Percentiles rank a stretch among this genome's conserved stretches.
Evolutionary conservation across 805 yeast genomes (phyloP).

Genomic region (Wickerhamia fluorescens): DNA sequence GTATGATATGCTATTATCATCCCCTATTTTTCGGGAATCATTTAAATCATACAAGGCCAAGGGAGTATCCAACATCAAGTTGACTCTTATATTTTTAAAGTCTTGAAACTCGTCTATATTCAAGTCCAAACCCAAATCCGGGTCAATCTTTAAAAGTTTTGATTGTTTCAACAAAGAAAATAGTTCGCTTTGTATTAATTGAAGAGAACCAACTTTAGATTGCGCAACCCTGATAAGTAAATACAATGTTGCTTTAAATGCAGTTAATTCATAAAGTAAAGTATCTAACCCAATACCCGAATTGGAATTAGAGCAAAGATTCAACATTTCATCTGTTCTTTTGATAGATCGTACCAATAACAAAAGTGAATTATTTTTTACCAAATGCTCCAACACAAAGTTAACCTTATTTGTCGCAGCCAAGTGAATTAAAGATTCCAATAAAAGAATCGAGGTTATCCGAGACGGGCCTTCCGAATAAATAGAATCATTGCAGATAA

Average conservation of each 20-base stretch:
- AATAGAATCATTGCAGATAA: conserved; percentile 71
- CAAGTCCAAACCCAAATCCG: conserved; percentile 67
- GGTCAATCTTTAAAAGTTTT: conserved; percentile 58
- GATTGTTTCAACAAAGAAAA: conserved; percentile 55
- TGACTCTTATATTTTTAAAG: conserved; percentile 30
- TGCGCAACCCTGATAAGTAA: conserved; percentile 71
- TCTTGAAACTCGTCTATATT: conserved; percentile 26
- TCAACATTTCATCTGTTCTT: conserved; percentile 59
- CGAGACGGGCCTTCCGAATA: conserved; percentile 72
- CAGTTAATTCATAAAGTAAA: conserved; percentile 66
- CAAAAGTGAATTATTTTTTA: conserved; percentile 58
- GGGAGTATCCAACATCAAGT: conserved; percentile 48
- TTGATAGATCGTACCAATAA: conserved; percentile 61
- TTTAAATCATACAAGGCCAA: conserved; percentile 21
- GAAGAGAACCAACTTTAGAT: conserved; percentile 69
- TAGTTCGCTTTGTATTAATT: conserved; percentile 65
- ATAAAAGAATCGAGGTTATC: conserved; percentile 65
- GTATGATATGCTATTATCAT: conserved; percentile 36
- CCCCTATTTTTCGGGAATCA: conserved; percentile 6
- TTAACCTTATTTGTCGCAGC: conserved; percentile 42
- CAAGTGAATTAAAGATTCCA: conserved; percentile 59
- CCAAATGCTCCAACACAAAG: conserved; percentile 53
- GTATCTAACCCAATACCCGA: conserved; percentile 41
- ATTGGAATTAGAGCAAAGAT: conserved; percentile 21
- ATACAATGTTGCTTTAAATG: conserved; percentile 64